phyloP scores from a whole-genome alignment of 495 filamentous ascomycete genomes.

The Cenococcum geophilum region DNA sequence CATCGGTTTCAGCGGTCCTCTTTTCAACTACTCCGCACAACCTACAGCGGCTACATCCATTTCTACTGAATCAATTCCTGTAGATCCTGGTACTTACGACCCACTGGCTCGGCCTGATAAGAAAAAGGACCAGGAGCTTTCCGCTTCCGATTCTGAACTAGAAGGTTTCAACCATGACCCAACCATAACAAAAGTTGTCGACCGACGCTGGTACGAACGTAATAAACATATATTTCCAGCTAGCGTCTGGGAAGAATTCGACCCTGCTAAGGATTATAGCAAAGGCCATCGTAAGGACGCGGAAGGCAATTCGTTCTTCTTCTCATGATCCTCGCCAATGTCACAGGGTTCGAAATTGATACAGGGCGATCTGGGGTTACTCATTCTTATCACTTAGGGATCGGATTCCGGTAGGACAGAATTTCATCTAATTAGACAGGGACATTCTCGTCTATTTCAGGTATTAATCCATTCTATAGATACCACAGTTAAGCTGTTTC shows the following conservation, averaged over 20 bases:
- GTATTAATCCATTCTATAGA: too few relatives aligned
- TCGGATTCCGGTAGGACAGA: too few relatives aligned
- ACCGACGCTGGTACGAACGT: constrained; percentile 90
- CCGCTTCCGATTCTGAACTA: constrained; percentile 41
- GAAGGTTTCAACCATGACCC: constrained; percentile 79
- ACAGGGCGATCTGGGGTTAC: too few relatives aligned
- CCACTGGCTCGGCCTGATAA: constrained; percentile 45
- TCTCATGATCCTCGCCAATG: constrained; percentile 43
- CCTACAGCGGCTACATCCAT: constrained; percentile 30
- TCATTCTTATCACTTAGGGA: too few relatives aligned
- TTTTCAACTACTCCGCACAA: constrained; percentile 72
- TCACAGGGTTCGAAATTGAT: too few relatives aligned
- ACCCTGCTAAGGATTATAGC: constrained; percentile 78
- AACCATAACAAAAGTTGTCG: constrained; percentile 85
- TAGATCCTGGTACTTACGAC: constrained; percentile 35
- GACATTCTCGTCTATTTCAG: too few relatives aligned
- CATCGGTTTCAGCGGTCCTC: constrained; percentile 59
- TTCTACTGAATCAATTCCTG: constrained; percentile 2
- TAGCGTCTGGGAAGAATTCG: constrained; percentile 77
- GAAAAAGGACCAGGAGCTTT: constrained; percentile 27
- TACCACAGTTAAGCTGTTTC: too few relatives aligned
- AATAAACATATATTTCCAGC: constrained; percentile 8
- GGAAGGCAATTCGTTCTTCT: constrained; percentile 91
- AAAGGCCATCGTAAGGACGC: constrained; percentile 74
- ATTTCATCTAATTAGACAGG: too few relatives aligned